Evolutionary conservation across 257 asterid genomes (phyloP).

Genomic region (Pogostemon cablin): DNA sequence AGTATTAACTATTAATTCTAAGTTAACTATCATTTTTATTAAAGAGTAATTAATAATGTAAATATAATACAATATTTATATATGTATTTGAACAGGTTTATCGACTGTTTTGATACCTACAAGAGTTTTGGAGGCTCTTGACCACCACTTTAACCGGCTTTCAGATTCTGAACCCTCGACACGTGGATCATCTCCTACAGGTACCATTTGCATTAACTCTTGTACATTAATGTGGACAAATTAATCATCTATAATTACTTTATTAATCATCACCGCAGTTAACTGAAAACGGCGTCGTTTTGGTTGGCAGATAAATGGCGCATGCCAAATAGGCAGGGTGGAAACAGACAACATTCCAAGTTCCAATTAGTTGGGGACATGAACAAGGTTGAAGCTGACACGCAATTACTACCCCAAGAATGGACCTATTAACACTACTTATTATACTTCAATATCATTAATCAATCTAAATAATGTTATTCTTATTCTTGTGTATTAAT

Average conservation of each 20-base stretch:
- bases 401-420: conserved; percentile 35
- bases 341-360: neutral
- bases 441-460: no score
- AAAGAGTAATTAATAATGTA: no score
- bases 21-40: no score
- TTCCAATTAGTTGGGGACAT: conserved; percentile 5
- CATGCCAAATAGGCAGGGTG: conserved; percentile 1
- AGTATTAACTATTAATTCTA: no score
- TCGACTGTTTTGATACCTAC: conserved; percentile 81
- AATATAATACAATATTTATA: no score
- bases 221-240: neutral
- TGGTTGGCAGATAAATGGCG: conserved; percentile 15
- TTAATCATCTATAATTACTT: neutral
- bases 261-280: neutral
- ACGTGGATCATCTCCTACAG: conserved; percentile 21
- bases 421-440: conserved; percentile 32
- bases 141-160: conserved; percentile 33
- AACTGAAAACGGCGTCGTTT: neutral
- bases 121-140: conserved; percentile 49
- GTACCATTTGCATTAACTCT: conserved; percentile 19
- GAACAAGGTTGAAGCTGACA: conserved; percentile 4
- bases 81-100: conserved; percentile 40
- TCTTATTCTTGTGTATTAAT: neutral
- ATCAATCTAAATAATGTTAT: no score
- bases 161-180: conserved; percentile 18